These are phyloP conservation scores for Neonectria neomacrospora DNA, from an alignment of 2,329 filamentous ascomycete species.

Conservation along the genomic window DNA sequence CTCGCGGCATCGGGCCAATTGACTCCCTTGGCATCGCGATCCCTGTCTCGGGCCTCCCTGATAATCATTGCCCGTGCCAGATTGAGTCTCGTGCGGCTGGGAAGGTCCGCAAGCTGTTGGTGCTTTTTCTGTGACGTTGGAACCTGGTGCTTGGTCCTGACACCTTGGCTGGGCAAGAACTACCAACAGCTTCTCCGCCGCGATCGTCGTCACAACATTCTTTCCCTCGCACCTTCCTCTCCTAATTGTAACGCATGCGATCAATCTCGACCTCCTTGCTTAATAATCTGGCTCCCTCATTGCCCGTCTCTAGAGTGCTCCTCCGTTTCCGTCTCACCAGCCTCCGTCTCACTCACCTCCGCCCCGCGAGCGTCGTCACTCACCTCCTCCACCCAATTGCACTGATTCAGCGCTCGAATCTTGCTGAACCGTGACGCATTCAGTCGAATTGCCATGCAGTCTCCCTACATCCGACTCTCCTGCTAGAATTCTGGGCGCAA, in stretches of 20 bases:
- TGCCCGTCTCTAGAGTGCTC: background rate
- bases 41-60: background rate
- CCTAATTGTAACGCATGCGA: background rate
- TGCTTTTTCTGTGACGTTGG: background rate
- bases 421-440: background rate
- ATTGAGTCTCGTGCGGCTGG: background rate
- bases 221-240: background rate
- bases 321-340: background rate
- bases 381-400: conserved; percentile 3
- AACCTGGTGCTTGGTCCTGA: background rate
- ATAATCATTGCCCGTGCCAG: background rate
- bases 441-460: conserved; percentile 20
- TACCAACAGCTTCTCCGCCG: background rate
- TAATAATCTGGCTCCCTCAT: background rate
- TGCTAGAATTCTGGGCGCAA: conserved; percentile 6
- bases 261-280: background rate
- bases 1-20: background rate
- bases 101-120: background rate
- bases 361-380: background rate
- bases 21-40: background rate
- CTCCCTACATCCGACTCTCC: conserved; percentile 11
- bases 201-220: background rate
- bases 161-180: background rate
- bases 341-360: conserved; percentile 6
- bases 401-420: conserved; percentile 5